Base-by-base conservation (phyloP, 768 basidiomycete species). In the Chiua virens region DNA sequence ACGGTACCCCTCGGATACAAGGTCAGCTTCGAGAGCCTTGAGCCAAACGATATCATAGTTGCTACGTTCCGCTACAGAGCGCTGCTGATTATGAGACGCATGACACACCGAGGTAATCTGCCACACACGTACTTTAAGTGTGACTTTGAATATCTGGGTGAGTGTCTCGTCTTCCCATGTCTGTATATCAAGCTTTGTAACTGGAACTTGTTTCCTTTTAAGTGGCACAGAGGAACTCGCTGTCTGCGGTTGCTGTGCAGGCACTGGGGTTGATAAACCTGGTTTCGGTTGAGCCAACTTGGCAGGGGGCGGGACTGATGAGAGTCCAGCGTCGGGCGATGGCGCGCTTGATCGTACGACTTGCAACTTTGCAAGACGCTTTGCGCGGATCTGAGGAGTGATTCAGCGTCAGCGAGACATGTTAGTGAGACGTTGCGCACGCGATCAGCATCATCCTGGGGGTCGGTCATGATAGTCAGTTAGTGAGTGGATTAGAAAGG, bases 331-430 rank as follows among this genome's bases (percentile, higher is more conserved):
- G 13, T 58, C 47, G 13, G 64, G 41, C 11, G 79, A 63, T 9
- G 79, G 67, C 0, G 77, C 61, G 13, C 56, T 66, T 27, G 75
- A 71, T 37, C 72, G 55, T 38, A 71, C 59, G 35, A 64, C 74
- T 62, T 89, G 87, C 8, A 98, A 78, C 67, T 89, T 92, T 28
- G 90, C 93, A 46, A 98, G 78, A 49, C 95, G 84, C 71, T 96
- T 96, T 67, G 92, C 73, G 57, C 93, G 90, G 65, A 97, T 96
- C 94, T 96, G 60, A 7, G 23, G 13, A 15, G 15, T 3, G 0
- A 32, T 20, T 35, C 9, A 48, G 43, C 8, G 32, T 49, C 42
- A 39, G 39, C 6, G 3, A 13, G 11, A 13, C 3, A 0, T 1
- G 5, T 14, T 3, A 4, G 15, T 1, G 2, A 32, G 42, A 17